Base-by-base conservation (phyloP, 345 rosid genomes). In the Abelmoschus esculentus region DNA sequence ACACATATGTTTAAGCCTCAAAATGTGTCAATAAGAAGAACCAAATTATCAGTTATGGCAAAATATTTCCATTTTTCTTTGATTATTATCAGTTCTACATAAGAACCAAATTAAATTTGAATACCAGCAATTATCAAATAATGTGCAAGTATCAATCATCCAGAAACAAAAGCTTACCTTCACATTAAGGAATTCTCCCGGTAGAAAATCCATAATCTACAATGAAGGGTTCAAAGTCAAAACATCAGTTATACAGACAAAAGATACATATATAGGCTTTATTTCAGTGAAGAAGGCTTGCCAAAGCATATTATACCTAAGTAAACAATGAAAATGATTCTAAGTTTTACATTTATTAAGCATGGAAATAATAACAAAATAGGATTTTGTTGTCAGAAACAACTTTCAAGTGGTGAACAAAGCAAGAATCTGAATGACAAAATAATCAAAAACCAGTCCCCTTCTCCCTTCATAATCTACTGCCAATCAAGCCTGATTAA, bases 131-230 rank as follows among this genome's bases (percentile, higher is more conserved):
- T 57, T 38, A 66, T 49, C 12, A 72, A 70, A 61, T 42, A 31
- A 18, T 9, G n/a, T 15, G 38, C 49, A 8, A 11, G 50, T 65
- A 63, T 68, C 67, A 70, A 71, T 31, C 6, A 61, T 68, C 53
- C 31, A 56, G 32, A 44, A 70, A 66, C 12, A 17, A 47, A 67
- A 60, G 49, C 74, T 65, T 77, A 87, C 97, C 96, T 95, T 95
- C 68, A 91, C 90, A 69, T 90, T 88, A 19, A 91, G 93, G 78
- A 88, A 91, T 73, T 95, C 96, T 57, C 96, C 96, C 34, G 92
- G 96, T 77, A 85, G 96, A 85, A 95, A 95, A 81, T 91, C 96
- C 97, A 95, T 91, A 67, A 90, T 83, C 97, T 91, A 85, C 71
- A 80, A 11, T 29, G 22, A 70, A 38, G 61, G 61, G n/a, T 42